These are phyloP conservation scores for Bryum argenteum DNA, from an alignment of 225 moss, liverwort and hornwort genomes.

Conservation along the genomic window DNA sequence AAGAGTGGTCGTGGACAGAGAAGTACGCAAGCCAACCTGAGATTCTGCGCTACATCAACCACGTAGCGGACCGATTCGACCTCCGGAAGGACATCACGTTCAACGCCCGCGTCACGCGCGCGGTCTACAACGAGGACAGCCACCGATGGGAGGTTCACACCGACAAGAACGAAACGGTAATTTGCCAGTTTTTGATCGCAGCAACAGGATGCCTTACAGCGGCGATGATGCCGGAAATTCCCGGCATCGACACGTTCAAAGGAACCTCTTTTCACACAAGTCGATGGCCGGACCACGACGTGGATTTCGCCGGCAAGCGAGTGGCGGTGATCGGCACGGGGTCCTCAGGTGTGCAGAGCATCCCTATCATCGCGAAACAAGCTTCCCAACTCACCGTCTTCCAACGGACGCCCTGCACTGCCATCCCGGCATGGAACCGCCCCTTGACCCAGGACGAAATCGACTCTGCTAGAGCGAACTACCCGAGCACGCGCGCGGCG, in stretches of 20 bases:
- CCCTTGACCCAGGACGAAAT: constrained; percentile 9
- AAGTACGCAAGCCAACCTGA: constrained; percentile 35
- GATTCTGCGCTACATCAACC: constrained; percentile 36
- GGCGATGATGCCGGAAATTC: constrained; percentile 20
- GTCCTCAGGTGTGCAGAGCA: constrained; percentile 26
- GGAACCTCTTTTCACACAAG: constrained; percentile 19
- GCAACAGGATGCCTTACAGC: constrained; percentile 22
- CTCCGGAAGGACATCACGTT: constrained; percentile 36
- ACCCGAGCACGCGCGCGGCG: neutral
- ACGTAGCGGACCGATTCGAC: constrained; percentile 39
- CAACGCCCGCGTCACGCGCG: constrained; percentile 24
- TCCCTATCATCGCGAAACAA: constrained; percentile 34
- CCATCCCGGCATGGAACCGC: constrained; percentile 19
- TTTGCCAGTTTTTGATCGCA: constrained; percentile 26
- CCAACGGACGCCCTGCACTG: constrained; percentile 39
- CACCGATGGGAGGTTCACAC: constrained; percentile 29
- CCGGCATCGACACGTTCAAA: constrained; percentile 21
- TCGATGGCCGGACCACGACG: constrained; percentile 27
- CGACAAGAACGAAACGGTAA: constrained; percentile 20
- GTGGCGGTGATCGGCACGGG: constrained; percentile 45
- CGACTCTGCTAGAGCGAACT: neutral
- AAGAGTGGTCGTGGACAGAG: constrained; percentile 48
- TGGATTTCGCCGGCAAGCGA: constrained; percentile 33
- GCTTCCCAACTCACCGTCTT: constrained; percentile 32
- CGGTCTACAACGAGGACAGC: constrained; percentile 24